Base-by-base conservation (phyloP, 768 basidiomycete genomes). In the Boletus huronensis region DNA sequence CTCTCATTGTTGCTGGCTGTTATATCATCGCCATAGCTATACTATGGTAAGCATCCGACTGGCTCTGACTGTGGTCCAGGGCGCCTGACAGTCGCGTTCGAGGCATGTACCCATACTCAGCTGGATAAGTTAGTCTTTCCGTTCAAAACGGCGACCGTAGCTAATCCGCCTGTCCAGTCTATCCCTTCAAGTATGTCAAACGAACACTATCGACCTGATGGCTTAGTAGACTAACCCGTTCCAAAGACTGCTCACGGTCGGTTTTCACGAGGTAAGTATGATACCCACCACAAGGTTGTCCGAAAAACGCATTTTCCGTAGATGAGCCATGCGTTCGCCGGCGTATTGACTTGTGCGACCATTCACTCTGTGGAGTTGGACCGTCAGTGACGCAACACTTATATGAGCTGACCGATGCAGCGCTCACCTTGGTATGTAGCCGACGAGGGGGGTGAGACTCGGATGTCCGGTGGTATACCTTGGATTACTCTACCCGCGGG, bases 291-390 rank as follows among this genome's bases (percentile, higher is more conserved):
- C 41, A 48, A 39, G 39, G 34, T 42, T 35, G 25, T 17, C 19
- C 6, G 7, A 36, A 34, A 34, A 32, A 58, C 52, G 16, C 48
- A 28, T 48, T 51, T 54, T 47, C 46, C 45, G 6, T 41, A 91
- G 89, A 89, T 93, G 88, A 90, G 88, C 78, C 91, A 94, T 69
- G 91, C 91, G 6, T 60, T 93, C 51, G 74, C 82, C 42, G 91
- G 91, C 41, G 72, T 93, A 29, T 75, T 94, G 31, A 94, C 91
- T 17, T 91, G 91, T 58, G 91, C 91, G n/a, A 82, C 70, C 34
- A 92, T 94, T 39, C 83, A 92, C 63, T 90, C 88, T 14, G 87
- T 94, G 45, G 83, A 91, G 64, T 81, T 94, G 14, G 91, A 94
- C 73, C 92, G 91, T 91, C 70, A 63, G 88, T 78, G 35, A 46